Conservation (phyloP, 2,329 filamentous ascomycete genomes). For the Aspergillus nomiae region DNA sequence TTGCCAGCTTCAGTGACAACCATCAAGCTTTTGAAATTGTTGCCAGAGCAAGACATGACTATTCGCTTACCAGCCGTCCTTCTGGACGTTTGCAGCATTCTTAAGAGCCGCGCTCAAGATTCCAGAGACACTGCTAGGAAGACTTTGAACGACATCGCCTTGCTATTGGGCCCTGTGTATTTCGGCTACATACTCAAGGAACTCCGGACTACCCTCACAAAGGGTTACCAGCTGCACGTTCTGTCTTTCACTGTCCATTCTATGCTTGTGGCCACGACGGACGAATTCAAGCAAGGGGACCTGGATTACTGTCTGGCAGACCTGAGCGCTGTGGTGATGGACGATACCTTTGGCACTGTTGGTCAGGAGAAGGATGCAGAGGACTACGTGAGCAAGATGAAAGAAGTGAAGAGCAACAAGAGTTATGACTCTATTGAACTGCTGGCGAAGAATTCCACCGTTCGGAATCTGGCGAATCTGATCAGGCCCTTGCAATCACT, state of each 20-base stretch:
- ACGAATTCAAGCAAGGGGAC: constrained; percentile 75
- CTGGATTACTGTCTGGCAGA: constrained; percentile 82
- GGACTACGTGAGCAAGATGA: constrained; percentile 92
- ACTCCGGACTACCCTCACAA: constrained; percentile 75
- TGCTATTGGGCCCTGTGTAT: constrained; percentile 76
- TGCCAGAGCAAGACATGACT: constrained; percentile 73
- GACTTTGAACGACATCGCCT: constrained; percentile 80
- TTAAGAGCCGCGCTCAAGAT: constrained; percentile 85
- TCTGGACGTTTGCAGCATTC: constrained; percentile 88
- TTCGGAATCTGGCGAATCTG: constrained; percentile 72
- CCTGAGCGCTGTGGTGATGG: constrained; percentile 86
- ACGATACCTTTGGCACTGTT: constrained; percentile 90
- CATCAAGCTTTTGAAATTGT: constrained; percentile 80
- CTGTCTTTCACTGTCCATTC: constrained; percentile 94
- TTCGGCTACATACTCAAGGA: constrained; percentile 95
- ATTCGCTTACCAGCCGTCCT: constrained; percentile 78
- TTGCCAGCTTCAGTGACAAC: constrained; percentile 87
- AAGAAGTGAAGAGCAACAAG: constrained; percentile 97
- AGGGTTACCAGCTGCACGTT: constrained; percentile 92
- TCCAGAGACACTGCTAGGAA: constrained; percentile 88
- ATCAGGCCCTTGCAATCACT: constrained; percentile 77
- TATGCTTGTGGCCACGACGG: constrained; percentile 74
- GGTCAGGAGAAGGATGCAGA: constrained; percentile 97
- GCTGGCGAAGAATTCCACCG: constrained; percentile 77
- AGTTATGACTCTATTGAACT: constrained; percentile 97